Evolutionary conservation across 2,329 filamentous ascomycete species (phyloP).

Genomic region (Aspergillus floridensis): DNA sequence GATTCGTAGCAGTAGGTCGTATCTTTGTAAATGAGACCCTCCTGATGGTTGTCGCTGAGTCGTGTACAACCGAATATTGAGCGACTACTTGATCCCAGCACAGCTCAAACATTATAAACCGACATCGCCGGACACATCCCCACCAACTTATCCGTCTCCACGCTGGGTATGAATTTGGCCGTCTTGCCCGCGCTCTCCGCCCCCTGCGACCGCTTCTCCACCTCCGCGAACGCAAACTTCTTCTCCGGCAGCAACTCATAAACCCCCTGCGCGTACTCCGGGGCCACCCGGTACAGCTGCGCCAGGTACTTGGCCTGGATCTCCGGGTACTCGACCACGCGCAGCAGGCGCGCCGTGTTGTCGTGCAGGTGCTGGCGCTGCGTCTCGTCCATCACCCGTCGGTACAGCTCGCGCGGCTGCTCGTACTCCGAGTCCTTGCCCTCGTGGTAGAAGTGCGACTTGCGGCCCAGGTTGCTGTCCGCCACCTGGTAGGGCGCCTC

Average conservation of each 20-base stretch:
- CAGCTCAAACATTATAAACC: conserved; percentile 33
- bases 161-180: conserved; percentile 7
- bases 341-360: conserved; percentile 51
- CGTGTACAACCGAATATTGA: no score
- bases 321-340: conserved; percentile 42
- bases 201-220: conserved; percentile 43
- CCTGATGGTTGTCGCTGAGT: no score
- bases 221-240: conserved; percentile 47
- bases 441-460: conserved; percentile 56
- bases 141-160: conserved; percentile 5
- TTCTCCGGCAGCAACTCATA: conserved; percentile 47
- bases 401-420: conserved; percentile 52
- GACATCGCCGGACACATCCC: conserved; percentile 1
- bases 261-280: conserved; percentile 48
- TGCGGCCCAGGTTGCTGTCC: conserved; percentile 51
- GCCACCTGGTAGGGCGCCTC: conserved; percentile 51
- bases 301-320: conserved; percentile 54
- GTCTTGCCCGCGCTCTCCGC: conserved; percentile 45
- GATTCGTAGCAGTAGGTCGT: no score
- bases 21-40: no score
- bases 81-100: no score
- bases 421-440: conserved; percentile 54
- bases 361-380: conserved; percentile 46
- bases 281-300: conserved; percentile 51
- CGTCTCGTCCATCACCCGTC: conserved; percentile 48